Evolutionary conservation across 2,329 filamentous ascomycete genomes (phyloP).

Genomic region (Gaeumannomyces sp.): DNA sequence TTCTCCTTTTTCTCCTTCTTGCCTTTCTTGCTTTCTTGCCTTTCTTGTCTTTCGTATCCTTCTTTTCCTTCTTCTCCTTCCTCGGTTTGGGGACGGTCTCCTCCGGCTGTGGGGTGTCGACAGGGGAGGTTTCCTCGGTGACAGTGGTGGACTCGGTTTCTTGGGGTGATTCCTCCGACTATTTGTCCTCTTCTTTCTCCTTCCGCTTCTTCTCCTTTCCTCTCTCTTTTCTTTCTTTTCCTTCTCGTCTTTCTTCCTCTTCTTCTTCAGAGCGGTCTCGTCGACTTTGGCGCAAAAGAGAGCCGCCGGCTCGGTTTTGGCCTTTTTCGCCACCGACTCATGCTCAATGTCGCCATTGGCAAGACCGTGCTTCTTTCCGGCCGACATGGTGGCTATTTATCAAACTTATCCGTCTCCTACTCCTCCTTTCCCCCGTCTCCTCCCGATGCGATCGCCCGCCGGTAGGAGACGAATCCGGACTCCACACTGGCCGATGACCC

Average conservation of each 20-base stretch:
- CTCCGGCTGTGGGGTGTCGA: constrained; percentile 6
- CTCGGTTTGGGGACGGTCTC: constrained; percentile 19
- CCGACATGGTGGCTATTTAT: constrained; percentile 16
- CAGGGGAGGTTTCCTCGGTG: neutral
- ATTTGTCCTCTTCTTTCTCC: no score
- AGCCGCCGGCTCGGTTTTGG: constrained; percentile 18
- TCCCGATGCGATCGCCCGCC: no score
- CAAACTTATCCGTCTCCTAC: no score
- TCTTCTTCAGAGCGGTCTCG: constrained; percentile 13
- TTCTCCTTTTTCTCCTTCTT: no score
- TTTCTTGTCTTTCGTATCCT: constrained; percentile 27
- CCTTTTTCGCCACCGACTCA: constrained; percentile 18
- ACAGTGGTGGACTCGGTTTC: constrained; percentile 7
- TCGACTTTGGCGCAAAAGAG: constrained; percentile 19
- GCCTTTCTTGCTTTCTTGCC: constrained; percentile 22
- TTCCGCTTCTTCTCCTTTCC: no score
- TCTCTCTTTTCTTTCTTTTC: no score
- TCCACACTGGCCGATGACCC: no score
- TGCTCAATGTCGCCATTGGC: constrained; percentile 18
- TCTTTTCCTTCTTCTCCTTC: constrained; percentile 23
- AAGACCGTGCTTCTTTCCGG: constrained; percentile 19
- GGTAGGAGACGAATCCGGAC: no score
- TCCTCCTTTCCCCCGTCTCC: no score
- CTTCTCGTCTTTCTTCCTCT: constrained; percentile 34
- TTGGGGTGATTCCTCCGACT: constrained; percentile 1